These are phyloP conservation scores for Chlorella vulgaris DNA, from an alignment of 139 green algal species.

Conservation along the genomic window DNA sequence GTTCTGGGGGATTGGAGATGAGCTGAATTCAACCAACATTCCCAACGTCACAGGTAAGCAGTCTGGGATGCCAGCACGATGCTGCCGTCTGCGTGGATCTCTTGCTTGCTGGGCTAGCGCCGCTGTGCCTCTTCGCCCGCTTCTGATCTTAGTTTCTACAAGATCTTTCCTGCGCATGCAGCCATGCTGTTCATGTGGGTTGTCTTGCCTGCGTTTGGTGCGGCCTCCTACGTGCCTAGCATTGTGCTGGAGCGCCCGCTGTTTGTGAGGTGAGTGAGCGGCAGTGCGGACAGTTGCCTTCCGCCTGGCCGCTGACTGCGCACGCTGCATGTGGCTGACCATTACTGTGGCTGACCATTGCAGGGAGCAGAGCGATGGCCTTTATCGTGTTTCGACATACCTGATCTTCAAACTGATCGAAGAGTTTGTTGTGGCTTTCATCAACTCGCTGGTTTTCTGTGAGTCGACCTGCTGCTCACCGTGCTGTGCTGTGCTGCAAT, in stretches of 20 bases:
- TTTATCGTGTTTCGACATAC: slow-evolving; percentile 83
- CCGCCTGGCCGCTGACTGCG: too few relatives aligned
- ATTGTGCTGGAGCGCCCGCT: slow-evolving; percentile 81
- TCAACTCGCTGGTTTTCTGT: neutral
- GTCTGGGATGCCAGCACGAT: neutral
- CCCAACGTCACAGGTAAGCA: slow-evolving; percentile 60
- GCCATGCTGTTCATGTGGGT: slow-evolving; percentile 83
- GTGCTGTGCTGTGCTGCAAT: neutral
- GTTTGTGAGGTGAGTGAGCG: slow-evolving; percentile 66
- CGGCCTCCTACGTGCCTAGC: slow-evolving; percentile 74
- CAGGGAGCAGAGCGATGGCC: slow-evolving; percentile 74
- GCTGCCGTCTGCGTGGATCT: neutral
- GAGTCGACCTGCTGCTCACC: too few relatives aligned
- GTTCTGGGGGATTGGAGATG: slow-evolving; percentile 17
- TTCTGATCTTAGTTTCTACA: too few relatives aligned
- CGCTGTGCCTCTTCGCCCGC: too few relatives aligned
- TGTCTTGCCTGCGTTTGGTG: slow-evolving; percentile 74
- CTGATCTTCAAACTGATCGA: slow-evolving; percentile 40
- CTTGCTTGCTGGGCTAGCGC: neutral
- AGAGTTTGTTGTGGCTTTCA: neutral
- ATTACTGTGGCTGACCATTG: neutral
- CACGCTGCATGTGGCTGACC: neutral
- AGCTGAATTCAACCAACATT: slow-evolving; percentile 46
- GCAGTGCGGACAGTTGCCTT: too few relatives aligned
- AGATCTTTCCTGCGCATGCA: neutral